phyloP scores from a whole-genome alignment of 1,139 yeast species.

The Saccharomyces hybrid region DNA sequence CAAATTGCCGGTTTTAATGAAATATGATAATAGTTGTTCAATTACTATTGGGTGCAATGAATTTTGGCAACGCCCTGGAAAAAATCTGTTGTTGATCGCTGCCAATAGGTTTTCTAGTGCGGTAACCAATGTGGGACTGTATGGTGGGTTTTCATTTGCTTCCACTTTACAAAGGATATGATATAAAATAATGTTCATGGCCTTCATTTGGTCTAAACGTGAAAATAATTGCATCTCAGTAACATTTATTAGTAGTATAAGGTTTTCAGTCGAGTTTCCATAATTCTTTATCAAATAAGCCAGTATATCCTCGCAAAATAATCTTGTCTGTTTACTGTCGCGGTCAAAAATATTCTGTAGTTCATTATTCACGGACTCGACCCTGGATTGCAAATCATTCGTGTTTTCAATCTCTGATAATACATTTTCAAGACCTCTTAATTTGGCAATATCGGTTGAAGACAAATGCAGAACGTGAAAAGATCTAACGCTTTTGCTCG shows the following conservation, averaged over 20 bases:
- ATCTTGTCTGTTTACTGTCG: background rate
- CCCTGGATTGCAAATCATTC: background rate
- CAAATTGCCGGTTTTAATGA: slow-evolving; percentile 7
- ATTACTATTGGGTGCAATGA: slow-evolving; percentile 11
- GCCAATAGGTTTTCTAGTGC: slow-evolving; percentile 4
- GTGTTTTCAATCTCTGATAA: background rate
- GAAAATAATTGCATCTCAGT: background rate
- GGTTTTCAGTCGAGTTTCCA: background rate
- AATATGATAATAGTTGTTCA: slow-evolving; percentile 10
- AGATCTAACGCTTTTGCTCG: background rate
- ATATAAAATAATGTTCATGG: background rate
- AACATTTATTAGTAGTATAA: background rate
- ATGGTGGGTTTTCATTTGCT: background rate
- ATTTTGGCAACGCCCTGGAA: slow-evolving; percentile 7
- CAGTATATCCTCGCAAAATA: background rate
- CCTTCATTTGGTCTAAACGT: background rate
- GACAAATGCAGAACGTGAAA: background rate
- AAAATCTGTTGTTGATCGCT: slow-evolving; percentile 10
- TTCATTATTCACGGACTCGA: background rate
- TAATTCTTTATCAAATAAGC: background rate
- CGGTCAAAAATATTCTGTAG: background rate
- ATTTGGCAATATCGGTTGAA: background rate
- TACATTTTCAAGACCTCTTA: background rate
- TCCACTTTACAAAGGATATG: background rate
- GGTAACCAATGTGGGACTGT: background rate